Evolutionary conservation across 2,329 filamentous ascomycete genomes (phyloP), one percentile per base, ranked within the genome.

Genomic region (Ophiostoma triangulosporum): DNA sequence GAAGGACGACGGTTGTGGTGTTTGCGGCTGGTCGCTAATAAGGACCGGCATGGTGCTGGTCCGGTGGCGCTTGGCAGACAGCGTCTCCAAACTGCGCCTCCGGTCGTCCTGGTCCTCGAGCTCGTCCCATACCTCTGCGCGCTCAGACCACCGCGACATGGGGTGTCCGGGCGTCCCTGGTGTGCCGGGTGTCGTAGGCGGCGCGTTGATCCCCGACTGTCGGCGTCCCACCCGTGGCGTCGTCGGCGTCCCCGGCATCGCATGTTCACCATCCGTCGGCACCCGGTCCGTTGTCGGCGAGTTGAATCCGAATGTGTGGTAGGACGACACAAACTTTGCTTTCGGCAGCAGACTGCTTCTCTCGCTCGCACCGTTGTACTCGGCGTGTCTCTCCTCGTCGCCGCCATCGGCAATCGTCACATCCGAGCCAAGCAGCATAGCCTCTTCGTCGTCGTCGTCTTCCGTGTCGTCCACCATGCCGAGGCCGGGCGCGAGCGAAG

Each of bases 121-220:
- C 64, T 94, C 88, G 54, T 82, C 86, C 89, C 88, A 95, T 31
- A 95, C 93, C 61, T 93, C 86, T 33, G 81, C 81, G 1, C 80
- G 78, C 64, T 93, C 86, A 54, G 79, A 71, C 73, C 78, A 79
- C 52, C 80, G 64, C 14, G 65, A n/a, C 35, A 26, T 14, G 4
- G 50, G 49, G 6, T 31, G 31, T 6, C 8, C 7, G 11, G 49
- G 49, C 9, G 49, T 31, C 15, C 24, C 29, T 36, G 70, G 73
- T 17, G 73, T 75, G 3, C 35, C 27, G 55, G 55, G 45, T 4
- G 36, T 45, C 6, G 35, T 29, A n/a, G n/a, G n/a, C 14, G 46
- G 15, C 3, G 51, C 22, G 26, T 17, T 29, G 15, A 20, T 11
- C 12, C 26, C 43, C 7, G 43, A 46, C 26, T 29, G 24, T 31